Evolutionary conservation across 1,284 basidiomycete species (phyloP).

Genomic region (Sanghuangporus sanghuang): DNA sequence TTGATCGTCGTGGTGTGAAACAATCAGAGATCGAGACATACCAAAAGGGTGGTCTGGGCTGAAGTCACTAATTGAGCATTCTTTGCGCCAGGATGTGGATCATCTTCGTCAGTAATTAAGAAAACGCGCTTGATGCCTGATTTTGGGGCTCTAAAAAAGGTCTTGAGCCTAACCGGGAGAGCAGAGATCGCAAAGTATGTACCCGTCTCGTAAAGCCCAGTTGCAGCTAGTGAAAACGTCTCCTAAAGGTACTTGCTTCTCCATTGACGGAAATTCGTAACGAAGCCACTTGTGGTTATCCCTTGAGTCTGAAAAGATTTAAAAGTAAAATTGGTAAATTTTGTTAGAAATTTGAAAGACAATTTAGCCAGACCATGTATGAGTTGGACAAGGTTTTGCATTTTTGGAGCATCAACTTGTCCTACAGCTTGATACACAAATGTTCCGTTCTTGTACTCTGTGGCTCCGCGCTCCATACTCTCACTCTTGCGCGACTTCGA

Average conservation of each 20-base stretch:
- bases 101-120: constrained; percentile 88
- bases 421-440: constrained; percentile 74
- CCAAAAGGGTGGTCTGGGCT: constrained; percentile 64
- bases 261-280: constrained; percentile 55
- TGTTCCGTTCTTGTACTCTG: constrained; percentile 72
- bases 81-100: constrained; percentile 44
- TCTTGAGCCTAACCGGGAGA: not conserved
- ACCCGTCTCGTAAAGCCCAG: constrained; percentile 85
- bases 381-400: constrained; percentile 68
- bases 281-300: constrained; percentile 52
- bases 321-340: not conserved
- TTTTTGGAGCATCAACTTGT: constrained; percentile 74
- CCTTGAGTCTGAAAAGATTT: constrained; percentile 41
- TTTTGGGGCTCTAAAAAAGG: constrained; percentile 64
- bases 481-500: constrained; percentile 40
- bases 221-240: constrained; percentile 86
- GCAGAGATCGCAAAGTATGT: constrained; percentile 22
- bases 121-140: constrained; percentile 89
- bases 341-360: not conserved
- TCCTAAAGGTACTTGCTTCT: constrained; percentile 61
- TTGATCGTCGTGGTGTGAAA: not conserved
- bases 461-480: constrained; percentile 40
- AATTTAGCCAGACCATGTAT: constrained; percentile 50
- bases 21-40: constrained; percentile 27
- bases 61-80: constrained; percentile 57